Evolutionary conservation across 768 basidiomycete genomes (phyloP).

Genomic region (Leccinellum albellum): DNA sequence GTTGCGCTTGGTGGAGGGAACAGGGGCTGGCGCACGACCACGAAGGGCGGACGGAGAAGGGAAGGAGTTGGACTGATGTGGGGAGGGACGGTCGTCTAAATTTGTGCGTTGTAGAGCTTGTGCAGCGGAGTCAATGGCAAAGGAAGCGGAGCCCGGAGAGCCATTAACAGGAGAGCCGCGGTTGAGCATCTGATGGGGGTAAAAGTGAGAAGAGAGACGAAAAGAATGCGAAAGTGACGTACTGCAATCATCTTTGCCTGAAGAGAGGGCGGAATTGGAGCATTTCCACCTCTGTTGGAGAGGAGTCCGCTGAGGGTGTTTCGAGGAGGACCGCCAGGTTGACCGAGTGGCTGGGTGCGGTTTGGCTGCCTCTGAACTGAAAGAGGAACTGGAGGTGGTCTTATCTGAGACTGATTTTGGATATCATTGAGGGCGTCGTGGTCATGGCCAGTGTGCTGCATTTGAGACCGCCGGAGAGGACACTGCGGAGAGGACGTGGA

Average conservation of each 20-base stretch:
- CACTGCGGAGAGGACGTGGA: conserved; percentile 12
- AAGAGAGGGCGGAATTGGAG: conserved; percentile 82
- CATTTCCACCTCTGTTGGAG: conserved; percentile 41
- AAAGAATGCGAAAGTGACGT: conserved; percentile 23
- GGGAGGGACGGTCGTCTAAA: conserved; percentile 29
- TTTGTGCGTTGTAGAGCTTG: conserved; percentile 38
- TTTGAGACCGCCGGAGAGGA: conserved; percentile 1
- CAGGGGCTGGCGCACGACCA: conserved; percentile 31
- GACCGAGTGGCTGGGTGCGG: conserved; percentile 17
- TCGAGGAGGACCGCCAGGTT: conserved; percentile 16
- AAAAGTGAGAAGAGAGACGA: conserved; percentile 13
- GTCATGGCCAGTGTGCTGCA: conserved; percentile 23
- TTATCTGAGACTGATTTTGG: background rate
- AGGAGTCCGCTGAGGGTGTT: conserved; percentile 41
- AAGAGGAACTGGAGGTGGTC: conserved; percentile 1
- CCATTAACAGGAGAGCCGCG: conserved; percentile 33
- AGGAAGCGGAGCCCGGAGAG: conserved; percentile 24
- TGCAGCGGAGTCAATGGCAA: conserved; percentile 40
- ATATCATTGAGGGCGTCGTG: conserved; percentile 7
- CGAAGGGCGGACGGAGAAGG: conserved; percentile 29
- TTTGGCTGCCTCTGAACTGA: conserved; percentile 7
- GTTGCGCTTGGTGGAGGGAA: conserved; percentile 39
- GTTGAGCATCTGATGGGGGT: conserved; percentile 44
- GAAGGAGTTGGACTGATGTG: conserved; percentile 35
- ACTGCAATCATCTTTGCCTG: conserved; percentile 95